Evolutionary conservation across 352 stramenopile genomes (phyloP).

Genomic region (Discostella stelligera): DNA sequence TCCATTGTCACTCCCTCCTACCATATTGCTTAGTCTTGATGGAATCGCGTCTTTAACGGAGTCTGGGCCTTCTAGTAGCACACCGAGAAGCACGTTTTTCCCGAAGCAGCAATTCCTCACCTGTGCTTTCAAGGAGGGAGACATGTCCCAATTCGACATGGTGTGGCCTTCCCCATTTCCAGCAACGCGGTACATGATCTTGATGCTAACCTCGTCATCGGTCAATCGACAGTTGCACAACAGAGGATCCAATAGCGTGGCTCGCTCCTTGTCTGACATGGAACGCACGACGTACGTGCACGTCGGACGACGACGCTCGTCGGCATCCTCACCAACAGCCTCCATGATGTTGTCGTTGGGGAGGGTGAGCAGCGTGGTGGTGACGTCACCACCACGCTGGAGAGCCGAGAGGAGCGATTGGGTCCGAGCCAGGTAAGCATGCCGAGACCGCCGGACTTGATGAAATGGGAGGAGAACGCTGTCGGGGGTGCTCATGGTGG

Average conservation of each 20-base stretch:
- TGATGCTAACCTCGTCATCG: neutral
- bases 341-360: conserved; percentile 4
- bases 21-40: conserved; percentile 9
- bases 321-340: neutral
- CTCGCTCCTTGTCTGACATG: conserved; percentile 4
- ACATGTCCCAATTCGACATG: conserved; percentile 26
- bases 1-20: conserved; percentile 49
- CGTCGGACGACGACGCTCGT: conserved; percentile 1
- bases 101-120: conserved; percentile 19
- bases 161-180: conserved; percentile 17
- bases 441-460: conserved; percentile 15
- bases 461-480: conserved; percentile 24
- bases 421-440: conserved; percentile 22
- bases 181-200: conserved; percentile 38
- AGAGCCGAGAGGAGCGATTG: conserved; percentile 18
- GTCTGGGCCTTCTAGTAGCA: conserved; percentile 36
- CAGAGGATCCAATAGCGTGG: conserved; percentile 13
- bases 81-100: conserved; percentile 24
- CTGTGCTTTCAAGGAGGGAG: conserved; percentile 15
- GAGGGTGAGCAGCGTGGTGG: conserved; percentile 13
- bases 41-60: neutral
- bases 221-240: conserved; percentile 25
- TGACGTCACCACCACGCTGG: neutral
- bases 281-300: conserved; percentile 10
- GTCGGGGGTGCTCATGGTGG: conserved; percentile 7